phyloP scores from a whole-genome alignment of 345 rosid species.

The Excoecaria agallocha region DNA sequence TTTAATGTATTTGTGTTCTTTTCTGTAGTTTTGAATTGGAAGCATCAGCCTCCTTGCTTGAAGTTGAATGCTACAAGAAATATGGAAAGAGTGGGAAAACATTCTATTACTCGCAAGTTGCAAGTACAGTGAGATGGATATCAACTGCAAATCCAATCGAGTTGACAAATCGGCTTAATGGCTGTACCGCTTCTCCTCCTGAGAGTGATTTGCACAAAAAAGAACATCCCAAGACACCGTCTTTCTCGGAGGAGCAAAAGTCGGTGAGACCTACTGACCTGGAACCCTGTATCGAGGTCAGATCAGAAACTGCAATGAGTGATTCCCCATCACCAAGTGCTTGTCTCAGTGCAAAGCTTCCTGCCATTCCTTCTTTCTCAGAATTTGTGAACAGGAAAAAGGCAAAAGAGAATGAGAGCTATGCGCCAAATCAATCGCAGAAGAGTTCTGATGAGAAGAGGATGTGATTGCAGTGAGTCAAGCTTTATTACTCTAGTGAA shows the following conservation, averaged over 20 bases:
- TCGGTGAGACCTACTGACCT: constrained; percentile 14
- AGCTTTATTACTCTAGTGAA: not conserved
- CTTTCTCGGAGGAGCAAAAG: constrained; percentile 17
- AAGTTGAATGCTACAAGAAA: constrained; percentile 71
- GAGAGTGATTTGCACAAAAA: constrained; percentile 16
- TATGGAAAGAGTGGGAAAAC: constrained; percentile 86
- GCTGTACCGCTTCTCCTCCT: constrained; percentile 18
- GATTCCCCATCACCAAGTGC: constrained; percentile 18
- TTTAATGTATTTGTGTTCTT: not conserved
- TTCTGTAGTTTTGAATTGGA: constrained; percentile 54
- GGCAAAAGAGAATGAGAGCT: constrained; percentile 18
- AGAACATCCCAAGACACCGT: constrained; percentile 24
- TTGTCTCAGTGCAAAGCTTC: constrained; percentile 34
- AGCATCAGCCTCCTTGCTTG: constrained; percentile 55
- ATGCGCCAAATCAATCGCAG: constrained; percentile 35
- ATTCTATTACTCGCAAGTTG: constrained; percentile 79
- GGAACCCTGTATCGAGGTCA: constrained; percentile 6
- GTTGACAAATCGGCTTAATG: constrained; percentile 16
- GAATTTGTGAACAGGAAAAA: constrained; percentile 61
- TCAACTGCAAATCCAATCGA: constrained; percentile 42
- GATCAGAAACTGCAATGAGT: constrained; percentile 16
- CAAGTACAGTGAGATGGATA: constrained; percentile 79
- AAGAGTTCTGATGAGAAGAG: constrained; percentile 49
- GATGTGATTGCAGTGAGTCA: constrained; percentile 46
- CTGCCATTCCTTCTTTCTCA: constrained; percentile 69